Evolutionary conservation across 805 yeast genomes (phyloP), one percentile per base, ranked within the genome.

Genomic region (Yamadazyma kitorensis): DNA sequence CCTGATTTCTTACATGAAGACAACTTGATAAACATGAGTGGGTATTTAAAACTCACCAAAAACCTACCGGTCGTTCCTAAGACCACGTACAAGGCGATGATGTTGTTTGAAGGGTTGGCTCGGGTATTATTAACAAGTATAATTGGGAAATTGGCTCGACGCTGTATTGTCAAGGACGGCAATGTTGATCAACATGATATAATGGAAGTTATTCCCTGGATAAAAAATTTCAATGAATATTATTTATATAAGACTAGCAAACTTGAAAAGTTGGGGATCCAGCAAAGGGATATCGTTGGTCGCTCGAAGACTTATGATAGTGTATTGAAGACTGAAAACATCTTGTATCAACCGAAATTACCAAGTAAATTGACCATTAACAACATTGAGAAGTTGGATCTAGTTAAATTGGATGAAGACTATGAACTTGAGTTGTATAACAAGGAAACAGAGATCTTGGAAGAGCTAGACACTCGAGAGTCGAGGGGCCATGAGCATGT

Each of bases 401-500:
- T 36, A 23, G 33, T 41, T 25, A 21, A 35, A 29, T 28, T 34
- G 19, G 36, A 37, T 26, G 30, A 48, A 39, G 41, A 33, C 11
- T 33, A 31, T 14, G 43, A 42, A 30, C 19, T 23, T 24, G 19
- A n/a, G 22, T 27, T 34, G 23, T 31, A 24, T 21, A 27, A 31
- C 17, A 14, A 24, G 19, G 50, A 50, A 29, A 35, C 39, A 4
- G 32, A 24, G 11, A 7, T 25, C 1, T 32, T 50, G 19, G 50
- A 51, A 6, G 24, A 33, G 5, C 24, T 14, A 13, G 58, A 53
- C 25, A 12, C 24, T 13, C 14, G 9, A 15, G 39, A 41, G 18
- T 40, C 48, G 12, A 32, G 24, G 13, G 36, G 36, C 9, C 39
- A 53, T 19, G 55, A 53, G 34, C 54, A 50, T 35, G 36, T 40